Base-by-base conservation (phyloP, 371 early-diverging fungal species). In the Actinomucor elegans region DNA sequence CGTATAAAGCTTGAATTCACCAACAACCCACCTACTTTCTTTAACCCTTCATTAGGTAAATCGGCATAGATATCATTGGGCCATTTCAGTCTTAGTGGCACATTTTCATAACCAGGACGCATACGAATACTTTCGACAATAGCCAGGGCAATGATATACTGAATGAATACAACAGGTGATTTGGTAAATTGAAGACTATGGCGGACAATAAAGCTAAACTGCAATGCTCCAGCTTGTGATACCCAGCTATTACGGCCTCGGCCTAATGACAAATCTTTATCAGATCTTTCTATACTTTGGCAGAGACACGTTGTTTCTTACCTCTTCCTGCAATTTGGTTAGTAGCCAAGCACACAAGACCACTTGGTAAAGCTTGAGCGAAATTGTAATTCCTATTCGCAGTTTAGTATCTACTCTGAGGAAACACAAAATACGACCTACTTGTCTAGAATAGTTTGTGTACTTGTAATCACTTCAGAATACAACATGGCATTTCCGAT, bases 231-330 rank as follows among this genome's bases (percentile, higher is more conserved):
- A 2, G 75, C 67, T 14, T 92, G 92, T 29, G 94, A 93, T 7
- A 97, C 85, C 96, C 97, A 97, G 1, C 88, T 74, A 65, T 96
- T 96, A n/a, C 83, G 69, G 5, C 95, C 94, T 27, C 96, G 86
- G 15, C 65, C 65, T 51, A 32, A 11, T 9, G 12, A 29, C 12
- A 45, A 14, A 46, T 43, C 10, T 41, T 17, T 38, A 41, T 48
- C 45, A 60, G 42, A 35, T 51, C 18, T 52, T 37, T 49, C 15
- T 35, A 15, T 37, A 26, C n/a, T 26, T 3, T 20, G 1, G 18
- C 6, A 29, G 1, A 18, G 26, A 11, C 36, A 28, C 32, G 10
- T 45, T 51, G 38, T 59, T 18, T 6, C n/a, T 61, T 51, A n/a
- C 94, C 86, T 59, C 89, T 81, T 26, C 94, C 95, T 15, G 86